These are phyloP conservation scores for Radiomyces spectabilis DNA, from an alignment of 192 early-diverging fungal genomes.

Conservation along the genomic window DNA sequence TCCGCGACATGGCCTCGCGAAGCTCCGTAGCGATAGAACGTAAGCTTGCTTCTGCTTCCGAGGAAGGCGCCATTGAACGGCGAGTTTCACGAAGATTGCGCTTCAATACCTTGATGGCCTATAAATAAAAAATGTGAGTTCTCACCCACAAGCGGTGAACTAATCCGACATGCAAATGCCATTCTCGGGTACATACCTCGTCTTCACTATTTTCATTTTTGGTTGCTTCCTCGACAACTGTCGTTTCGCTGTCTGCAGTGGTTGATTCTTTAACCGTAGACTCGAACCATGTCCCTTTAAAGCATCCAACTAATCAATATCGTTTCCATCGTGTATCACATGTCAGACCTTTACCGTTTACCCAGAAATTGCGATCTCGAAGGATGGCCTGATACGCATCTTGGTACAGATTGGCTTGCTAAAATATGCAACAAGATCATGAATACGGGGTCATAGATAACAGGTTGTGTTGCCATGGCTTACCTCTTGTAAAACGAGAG, in stretches of 20 bases:
- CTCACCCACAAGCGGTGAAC: no score
- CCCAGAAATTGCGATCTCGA: constrained; percentile 7
- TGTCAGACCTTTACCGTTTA: not conserved
- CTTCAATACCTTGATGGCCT: not conserved
- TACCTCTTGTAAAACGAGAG: constrained; percentile 19
- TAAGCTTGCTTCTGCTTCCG: no score
- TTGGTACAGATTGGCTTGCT: constrained; percentile 5
- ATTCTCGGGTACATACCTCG: no score
- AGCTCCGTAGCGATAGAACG: not conserved
- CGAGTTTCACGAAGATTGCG: not conserved
- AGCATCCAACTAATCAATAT: no score
- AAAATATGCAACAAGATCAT: not conserved
- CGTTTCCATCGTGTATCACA: no score
- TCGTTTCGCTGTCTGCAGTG: no score
- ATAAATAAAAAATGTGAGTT: not conserved
- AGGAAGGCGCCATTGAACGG: not conserved
- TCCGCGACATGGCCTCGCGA: not conserved
- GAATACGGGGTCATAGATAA: not conserved
- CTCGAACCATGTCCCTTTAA: no score
- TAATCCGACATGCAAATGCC: no score
- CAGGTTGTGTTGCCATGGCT: no score
- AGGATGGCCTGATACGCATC: constrained; percentile 12
- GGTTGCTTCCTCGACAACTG: no score
- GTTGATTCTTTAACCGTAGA: no score
- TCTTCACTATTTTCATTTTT: no score